phyloP scores from a whole-genome alignment of 805 yeast genomes.

The Lachancea sp. region DNA sequence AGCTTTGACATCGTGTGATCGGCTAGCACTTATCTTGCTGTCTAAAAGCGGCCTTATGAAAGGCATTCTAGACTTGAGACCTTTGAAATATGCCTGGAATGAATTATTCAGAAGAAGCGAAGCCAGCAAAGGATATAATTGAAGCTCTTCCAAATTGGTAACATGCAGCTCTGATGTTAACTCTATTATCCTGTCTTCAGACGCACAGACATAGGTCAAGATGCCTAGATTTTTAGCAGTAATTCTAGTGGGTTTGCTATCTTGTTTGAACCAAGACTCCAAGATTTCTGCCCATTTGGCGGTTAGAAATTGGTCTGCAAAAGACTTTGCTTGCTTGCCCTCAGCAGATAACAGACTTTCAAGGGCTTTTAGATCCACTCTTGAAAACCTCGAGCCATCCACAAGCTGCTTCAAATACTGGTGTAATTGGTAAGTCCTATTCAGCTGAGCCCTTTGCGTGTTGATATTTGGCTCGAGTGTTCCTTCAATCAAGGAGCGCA shows the following conservation, averaged over 20 bases:
- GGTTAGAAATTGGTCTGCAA: slow-evolving; percentile 51
- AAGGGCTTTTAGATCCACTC: slow-evolving; percentile 42
- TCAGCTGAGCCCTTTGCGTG: slow-evolving; percentile 29
- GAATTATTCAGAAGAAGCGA: slow-evolving; percentile 45
- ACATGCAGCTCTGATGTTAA: slow-evolving; percentile 43
- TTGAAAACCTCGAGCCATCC: slow-evolving; percentile 41
- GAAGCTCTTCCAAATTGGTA: slow-evolving; percentile 37
- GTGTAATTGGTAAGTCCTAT: slow-evolving; percentile 41
- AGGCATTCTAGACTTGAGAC: slow-evolving; percentile 39
- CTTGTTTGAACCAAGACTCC: slow-evolving; percentile 53
- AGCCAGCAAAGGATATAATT: slow-evolving; percentile 48
- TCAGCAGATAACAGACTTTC: slow-evolving; percentile 36
- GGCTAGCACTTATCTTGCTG: slow-evolving; percentile 8
- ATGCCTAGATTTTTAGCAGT: slow-evolving; percentile 44
- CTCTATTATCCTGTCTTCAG: slow-evolving; percentile 38
- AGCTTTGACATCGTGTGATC: slow-evolving; percentile 16
- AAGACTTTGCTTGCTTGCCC: slow-evolving; percentile 27
- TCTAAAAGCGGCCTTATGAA: slow-evolving; percentile 32
- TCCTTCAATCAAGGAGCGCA: slow-evolving; percentile 53
- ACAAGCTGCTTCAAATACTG: slow-evolving; percentile 45
- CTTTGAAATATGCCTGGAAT: slow-evolving; percentile 44
- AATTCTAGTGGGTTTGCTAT: slow-evolving; percentile 43
- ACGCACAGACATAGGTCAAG: slow-evolving; percentile 45
- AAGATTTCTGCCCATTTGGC: slow-evolving; percentile 52
- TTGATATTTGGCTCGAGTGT: slow-evolving; percentile 29